phyloP scores from a whole-genome alignment of 345 rosid species.

The Chamaenerion angustifolium region DNA sequence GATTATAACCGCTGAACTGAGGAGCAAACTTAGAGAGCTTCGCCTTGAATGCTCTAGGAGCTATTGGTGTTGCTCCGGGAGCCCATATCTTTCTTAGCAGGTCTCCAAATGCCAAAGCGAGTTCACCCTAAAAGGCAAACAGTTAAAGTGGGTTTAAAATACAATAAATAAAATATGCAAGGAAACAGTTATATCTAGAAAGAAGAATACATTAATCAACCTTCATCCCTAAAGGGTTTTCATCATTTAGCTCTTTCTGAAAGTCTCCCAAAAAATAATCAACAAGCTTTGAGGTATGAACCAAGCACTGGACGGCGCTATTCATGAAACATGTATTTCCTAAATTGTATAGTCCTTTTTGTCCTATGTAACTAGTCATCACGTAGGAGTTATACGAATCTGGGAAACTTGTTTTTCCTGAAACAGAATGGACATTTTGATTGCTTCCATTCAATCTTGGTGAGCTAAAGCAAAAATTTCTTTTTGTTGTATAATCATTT shows the following conservation, averaged over 20 bases:
- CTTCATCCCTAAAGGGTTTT: slow-evolving; percentile 54
- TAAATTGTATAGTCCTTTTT: slow-evolving; percentile 53
- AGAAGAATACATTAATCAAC: slow-evolving; percentile 15
- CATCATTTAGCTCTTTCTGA: slow-evolving; percentile 35
- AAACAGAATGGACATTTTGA: slow-evolving; percentile 11
- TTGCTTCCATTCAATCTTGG: slow-evolving; percentile 20
- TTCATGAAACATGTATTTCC: slow-evolving; percentile 80
- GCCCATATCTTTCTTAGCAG: slow-evolving; percentile 50
- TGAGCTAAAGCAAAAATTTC: slow-evolving; percentile 12
- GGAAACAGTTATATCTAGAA: not conserved
- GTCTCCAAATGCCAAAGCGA: slow-evolving; percentile 61
- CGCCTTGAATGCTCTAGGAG: slow-evolving; percentile 50
- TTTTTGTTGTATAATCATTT: slow-evolving; percentile 6
- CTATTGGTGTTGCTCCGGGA: slow-evolving; percentile 38
- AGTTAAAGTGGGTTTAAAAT: not conserved
- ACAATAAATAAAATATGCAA: not conserved
- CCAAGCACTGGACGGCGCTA: slow-evolving; percentile 59
- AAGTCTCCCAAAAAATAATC: slow-evolving; percentile 65
- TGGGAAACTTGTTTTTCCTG: slow-evolving; percentile 10
- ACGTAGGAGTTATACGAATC: slow-evolving; percentile 14
- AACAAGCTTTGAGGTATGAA: slow-evolving; percentile 51
- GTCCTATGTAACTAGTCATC: slow-evolving; percentile 32
- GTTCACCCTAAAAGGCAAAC: slow-evolving; percentile 36
- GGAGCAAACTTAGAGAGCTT: slow-evolving; percentile 56
- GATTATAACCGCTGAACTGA: slow-evolving; percentile 60